Evolutionary conservation across 164 flowering plant genomes (phyloP), one percentile per base, ranked within the genome.

Genomic region (Vitis riparia): DNA sequence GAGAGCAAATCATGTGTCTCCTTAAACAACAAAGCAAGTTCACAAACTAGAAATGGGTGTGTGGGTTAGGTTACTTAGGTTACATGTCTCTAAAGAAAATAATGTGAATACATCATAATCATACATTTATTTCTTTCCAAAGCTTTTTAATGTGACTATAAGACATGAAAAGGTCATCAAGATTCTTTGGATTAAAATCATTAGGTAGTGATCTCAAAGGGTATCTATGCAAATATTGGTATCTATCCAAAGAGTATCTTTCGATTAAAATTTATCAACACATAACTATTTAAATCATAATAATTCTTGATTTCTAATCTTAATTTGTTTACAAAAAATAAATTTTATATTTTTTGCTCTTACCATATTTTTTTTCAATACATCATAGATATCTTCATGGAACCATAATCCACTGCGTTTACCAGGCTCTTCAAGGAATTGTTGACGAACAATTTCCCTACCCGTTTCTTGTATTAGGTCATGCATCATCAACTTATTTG

Each of bases 381-480:
- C 62, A 16, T 29, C 5, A 15, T 0, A 16, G 14, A 23, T 14
- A 60, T 61, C 72, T n/a, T 52, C 30, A n/a, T 5, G 52, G 51
- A 1, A 6, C 66, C 60, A 62, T 23, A 69, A 10, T 30, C 67
- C 51, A 15, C 66, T 69, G 5, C 66, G 51, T 19, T n/a, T 49
- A 5, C 66, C 55, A 29, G 64, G 64, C 4, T 69, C 55, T 15
- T 69, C 17, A 9, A 11, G 16, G 12, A 44, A 50, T 65, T 74
- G 69, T 52, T 65, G 48, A 12, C 55, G 58, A 11, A 74, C 76
- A 74, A 75, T 52, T 7, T 58, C 16, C 59, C 62, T 3, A 53
- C 73, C 77, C 73, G 65, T 32, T 37, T 65, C 47, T 44, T 69
- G 73, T 50, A 75, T 4, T 37, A 67, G 47, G 16, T 73, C 60